Evolutionary conservation across 129 eudicot genomes (phyloP).

Genomic region (Ambrosia trifida): DNA sequence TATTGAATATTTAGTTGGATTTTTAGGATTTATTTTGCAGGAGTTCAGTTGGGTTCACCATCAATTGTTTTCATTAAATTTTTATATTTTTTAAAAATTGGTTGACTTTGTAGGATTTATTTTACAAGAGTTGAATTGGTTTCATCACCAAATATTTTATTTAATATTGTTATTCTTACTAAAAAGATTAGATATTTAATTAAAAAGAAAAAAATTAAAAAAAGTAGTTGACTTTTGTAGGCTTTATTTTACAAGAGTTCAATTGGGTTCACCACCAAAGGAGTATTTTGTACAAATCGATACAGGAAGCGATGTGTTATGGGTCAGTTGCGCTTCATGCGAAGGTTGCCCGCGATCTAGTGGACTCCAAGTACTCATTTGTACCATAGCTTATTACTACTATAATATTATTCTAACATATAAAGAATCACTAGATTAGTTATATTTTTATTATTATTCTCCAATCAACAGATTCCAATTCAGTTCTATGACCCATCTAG

Average conservation of each 20-base stretch:
- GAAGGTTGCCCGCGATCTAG: conserved; percentile 81
- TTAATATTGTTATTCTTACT: too few species aligned
- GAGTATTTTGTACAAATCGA: conserved; percentile 92
- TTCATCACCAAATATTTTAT: too few species aligned
- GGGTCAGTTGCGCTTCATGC: conserved; percentile 86
- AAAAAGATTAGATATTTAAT: too few species aligned
- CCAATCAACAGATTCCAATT: conserved; percentile 56
- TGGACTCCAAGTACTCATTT: conserved; percentile 75
- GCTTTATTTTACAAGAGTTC: conserved; percentile 79
- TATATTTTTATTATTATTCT: not conserved
- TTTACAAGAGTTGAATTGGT: too few species aligned
- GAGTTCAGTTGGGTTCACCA: too few species aligned
- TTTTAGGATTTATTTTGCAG: too few species aligned
- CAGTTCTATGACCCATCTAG: conserved; percentile 74
- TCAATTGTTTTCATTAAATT: too few species aligned
- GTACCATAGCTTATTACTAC: not conserved
- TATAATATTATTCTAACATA: not conserved
- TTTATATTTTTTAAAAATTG: too few species aligned
- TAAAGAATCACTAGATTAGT: conserved; percentile 1
- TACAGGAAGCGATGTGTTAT: conserved; percentile 90
- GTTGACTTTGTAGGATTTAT: too few species aligned
- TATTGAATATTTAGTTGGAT: too few species aligned
- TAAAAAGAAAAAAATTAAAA: too few species aligned
- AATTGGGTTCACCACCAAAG: conserved; percentile 80
- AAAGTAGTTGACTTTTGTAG: conserved; percentile 33